A percentile compares a stretch with the other conserved stretches of the same genome.
These are phyloP conservation scores for Pontederia paniculata DNA, from an alignment of 176 grass and related monocot species.

Conservation along the genomic window DNA sequence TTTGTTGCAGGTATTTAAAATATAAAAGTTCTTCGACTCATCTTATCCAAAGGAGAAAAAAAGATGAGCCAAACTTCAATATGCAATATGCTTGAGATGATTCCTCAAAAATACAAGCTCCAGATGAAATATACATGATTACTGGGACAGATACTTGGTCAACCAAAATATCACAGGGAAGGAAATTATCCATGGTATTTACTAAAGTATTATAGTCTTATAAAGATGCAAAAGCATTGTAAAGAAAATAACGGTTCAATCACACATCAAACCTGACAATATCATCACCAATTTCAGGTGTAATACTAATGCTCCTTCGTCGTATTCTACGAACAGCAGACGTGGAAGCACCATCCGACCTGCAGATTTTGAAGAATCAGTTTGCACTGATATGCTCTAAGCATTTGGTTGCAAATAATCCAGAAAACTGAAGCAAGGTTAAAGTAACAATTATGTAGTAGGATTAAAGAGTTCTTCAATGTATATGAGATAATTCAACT, in stretches of 20 bases:
- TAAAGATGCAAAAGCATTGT: neutral
- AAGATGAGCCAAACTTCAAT: too few species aligned
- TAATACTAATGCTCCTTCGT: slow-evolving; percentile 65
- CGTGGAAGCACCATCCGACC: slow-evolving; percentile 88
- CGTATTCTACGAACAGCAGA: slow-evolving; percentile 44
- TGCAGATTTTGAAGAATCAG: slow-evolving; percentile 32
- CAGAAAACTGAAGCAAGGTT: neutral
- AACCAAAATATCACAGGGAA: too few species aligned
- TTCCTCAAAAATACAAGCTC: too few species aligned
- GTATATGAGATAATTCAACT: too few species aligned
- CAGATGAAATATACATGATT: too few species aligned
- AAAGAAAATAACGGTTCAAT: slow-evolving; percentile 3
- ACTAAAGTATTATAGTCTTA: neutral
- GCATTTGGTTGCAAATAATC: neutral
- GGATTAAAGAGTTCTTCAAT: too few species aligned
- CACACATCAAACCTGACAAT: slow-evolving; percentile 57
- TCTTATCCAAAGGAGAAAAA: too few species aligned
- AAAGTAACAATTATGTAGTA: neutral
- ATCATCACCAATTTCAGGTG: slow-evolving; percentile 97
- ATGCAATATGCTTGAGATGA: too few species aligned
- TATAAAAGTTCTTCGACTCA: too few species aligned
- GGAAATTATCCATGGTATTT: too few species aligned
- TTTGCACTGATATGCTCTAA: neutral
- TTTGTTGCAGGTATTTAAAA: too few species aligned
- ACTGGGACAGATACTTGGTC: too few species aligned